Percentiles rank a stretch among this genome's conserved stretches.
These are phyloP conservation scores for Tricholoma sp. DNA, from an alignment of 768 basidiomycete genomes.

Conservation along the genomic window DNA sequence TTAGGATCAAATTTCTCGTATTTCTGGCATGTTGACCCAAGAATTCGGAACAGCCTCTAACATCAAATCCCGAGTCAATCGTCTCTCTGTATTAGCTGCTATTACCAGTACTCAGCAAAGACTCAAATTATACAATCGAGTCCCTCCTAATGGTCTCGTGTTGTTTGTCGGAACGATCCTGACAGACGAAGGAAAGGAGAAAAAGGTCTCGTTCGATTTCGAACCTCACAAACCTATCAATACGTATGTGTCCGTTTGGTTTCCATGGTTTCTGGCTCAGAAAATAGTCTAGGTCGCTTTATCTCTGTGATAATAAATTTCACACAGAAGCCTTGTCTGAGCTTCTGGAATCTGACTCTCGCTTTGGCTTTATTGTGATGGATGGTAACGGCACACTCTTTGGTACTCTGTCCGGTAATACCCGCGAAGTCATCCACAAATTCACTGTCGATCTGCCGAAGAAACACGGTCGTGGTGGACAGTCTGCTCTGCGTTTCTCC, in stretches of 20 bases:
- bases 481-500: constrained; percentile 99
- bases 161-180: constrained; percentile 97
- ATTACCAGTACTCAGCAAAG: constrained; percentile 98
- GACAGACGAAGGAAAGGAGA: constrained; percentile 98
- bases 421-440: constrained; percentile 95
- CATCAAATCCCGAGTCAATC: constrained; percentile 98
- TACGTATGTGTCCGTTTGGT: constrained; percentile 56
- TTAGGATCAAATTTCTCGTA: constrained; percentile 91
- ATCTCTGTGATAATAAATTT: constrained; percentile 99
- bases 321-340: constrained; percentile 97
- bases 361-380: constrained; percentile 99
- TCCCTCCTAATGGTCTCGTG: constrained; percentile 94
- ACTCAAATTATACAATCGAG: constrained; percentile 93
- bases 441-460: constrained; percentile 99
- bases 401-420: constrained; percentile 93
- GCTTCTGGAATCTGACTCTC: constrained; percentile 93
- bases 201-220: constrained; percentile 98
- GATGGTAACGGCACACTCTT: constrained; percentile 98
- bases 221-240: constrained; percentile 99
- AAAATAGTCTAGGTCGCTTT: constrained; percentile 65
- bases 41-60: constrained; percentile 99
- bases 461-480: constrained; percentile 99
- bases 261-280: constrained; percentile 4
- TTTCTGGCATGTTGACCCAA: constrained; percentile 94
- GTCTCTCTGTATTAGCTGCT: constrained; percentile 94